Percentiles rank a stretch among this genome's conserved stretches.
These are phyloP conservation scores for Neofusicoccum umdonicola DNA, from an alignment of 2,329 filamentous ascomycete species.

Conservation along the genomic window DNA sequence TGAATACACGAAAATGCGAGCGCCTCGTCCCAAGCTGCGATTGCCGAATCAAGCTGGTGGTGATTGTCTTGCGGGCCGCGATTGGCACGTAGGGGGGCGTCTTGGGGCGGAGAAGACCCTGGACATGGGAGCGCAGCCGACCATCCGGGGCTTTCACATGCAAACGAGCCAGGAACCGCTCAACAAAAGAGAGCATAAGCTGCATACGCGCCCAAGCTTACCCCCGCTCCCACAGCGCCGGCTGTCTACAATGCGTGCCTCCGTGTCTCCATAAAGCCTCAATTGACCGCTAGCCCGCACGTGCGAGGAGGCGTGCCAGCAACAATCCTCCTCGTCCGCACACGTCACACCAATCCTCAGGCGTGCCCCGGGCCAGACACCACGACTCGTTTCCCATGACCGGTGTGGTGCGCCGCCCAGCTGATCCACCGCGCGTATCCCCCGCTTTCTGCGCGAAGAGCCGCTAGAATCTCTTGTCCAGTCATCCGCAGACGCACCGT, in stretches of 20 bases:
- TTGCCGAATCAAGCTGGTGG: background rate
- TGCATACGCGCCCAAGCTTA: conserved; percentile 10
- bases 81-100: background rate
- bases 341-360: background rate
- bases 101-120: background rate
- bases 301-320: background rate
- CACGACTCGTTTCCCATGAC: background rate
- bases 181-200: conserved; percentile 16
- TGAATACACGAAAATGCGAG: conserved; percentile 11
- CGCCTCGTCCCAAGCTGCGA: background rate
- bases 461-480: background rate
- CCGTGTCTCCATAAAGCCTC: conserved; percentile 3
- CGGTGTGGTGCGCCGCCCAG: background rate
- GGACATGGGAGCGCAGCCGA: background rate
- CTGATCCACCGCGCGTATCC: conserved; percentile 8
- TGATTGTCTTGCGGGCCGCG: background rate
- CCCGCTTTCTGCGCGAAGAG: background rate
- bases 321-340: background rate
- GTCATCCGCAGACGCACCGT: background rate
- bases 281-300: conserved; percentile 12
- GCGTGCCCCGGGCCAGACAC: background rate
- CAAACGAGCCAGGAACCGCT: conserved; percentile 6
- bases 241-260: background rate
- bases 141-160: conserved; percentile 12
- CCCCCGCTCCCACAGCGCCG: background rate